Evolutionary conservation across 768 basidiomycete species (phyloP).

Genomic region (Ramaria sp.): DNA sequence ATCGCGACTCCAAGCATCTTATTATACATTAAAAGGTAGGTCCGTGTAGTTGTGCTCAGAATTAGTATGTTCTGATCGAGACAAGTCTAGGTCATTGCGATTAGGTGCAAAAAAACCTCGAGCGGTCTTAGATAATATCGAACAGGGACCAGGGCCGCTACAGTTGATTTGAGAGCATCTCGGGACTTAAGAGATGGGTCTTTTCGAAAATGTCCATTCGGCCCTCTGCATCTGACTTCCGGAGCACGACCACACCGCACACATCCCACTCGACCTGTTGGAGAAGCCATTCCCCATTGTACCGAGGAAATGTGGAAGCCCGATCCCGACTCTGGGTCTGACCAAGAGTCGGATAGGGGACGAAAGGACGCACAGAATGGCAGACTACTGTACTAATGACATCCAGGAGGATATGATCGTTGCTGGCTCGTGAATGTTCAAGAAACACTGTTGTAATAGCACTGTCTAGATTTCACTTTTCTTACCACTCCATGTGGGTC

Average conservation of each 20-base stretch:
- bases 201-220: slow-evolving; percentile 15
- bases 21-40: too few species aligned
- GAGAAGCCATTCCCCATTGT: slow-evolving; percentile 11
- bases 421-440: slow-evolving; percentile 1
- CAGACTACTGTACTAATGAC: slow-evolving; percentile 10
- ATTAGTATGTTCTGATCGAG: too few species aligned
- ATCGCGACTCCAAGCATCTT: too few species aligned
- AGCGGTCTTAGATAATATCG: too few species aligned
- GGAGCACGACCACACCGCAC: slow-evolving; percentile 11
- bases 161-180: not conserved
- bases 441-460: slow-evolving; percentile 14
- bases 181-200: slow-evolving; percentile 1
- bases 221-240: slow-evolving; percentile 14
- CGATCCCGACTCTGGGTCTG: slow-evolving; percentile 9
- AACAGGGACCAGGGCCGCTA: slow-evolving; percentile 1
- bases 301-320: slow-evolving; percentile 8
- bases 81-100: too few species aligned
- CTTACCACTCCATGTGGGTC: too few species aligned
- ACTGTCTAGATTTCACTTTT: slow-evolving; percentile 10
- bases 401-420: slow-evolving; percentile 12
- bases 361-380: slow-evolving; percentile 13
- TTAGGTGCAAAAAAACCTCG: too few species aligned
- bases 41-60: too few species aligned
- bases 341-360: slow-evolving; percentile 15
- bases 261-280: slow-evolving; percentile 11